A percentile compares a stretch with the other conserved stretches of the same genome.
Evolutionary conservation across 345 rosid species (phyloP).

Genomic region (Atalantia buxifolia): DNA sequence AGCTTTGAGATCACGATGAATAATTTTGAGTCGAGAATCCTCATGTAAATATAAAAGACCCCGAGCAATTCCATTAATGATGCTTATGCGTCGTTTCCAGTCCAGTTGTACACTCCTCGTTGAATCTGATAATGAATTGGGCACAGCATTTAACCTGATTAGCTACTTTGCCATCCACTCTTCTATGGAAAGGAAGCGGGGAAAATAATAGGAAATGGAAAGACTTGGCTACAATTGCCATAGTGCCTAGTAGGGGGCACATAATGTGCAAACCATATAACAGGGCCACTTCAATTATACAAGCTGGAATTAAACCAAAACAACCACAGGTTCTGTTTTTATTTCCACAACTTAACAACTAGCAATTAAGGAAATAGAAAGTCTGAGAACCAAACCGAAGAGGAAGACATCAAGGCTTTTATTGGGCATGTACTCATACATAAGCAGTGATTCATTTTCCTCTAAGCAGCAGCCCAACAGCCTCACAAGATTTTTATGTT

Average conservation of each 20-base stretch:
- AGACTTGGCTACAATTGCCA: not conserved
- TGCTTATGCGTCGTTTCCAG: slow-evolving; percentile 25
- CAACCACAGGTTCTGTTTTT: too few species aligned
- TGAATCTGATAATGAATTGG: slow-evolving; percentile 2
- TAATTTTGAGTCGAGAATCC: slow-evolving; percentile 36
- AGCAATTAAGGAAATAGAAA: not conserved
- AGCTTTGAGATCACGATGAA: slow-evolving; percentile 27
- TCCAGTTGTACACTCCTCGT: not conserved
- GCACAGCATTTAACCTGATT: not conserved
- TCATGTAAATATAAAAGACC: slow-evolving; percentile 39
- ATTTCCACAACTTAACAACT: not conserved
- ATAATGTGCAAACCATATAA: not conserved
- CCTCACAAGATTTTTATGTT: not conserved
- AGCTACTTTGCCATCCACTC: not conserved
- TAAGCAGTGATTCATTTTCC: not conserved
- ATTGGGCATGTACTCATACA: not conserved
- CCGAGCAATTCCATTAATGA: slow-evolving; percentile 32
- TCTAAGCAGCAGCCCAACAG: not conserved
- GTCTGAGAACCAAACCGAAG: not conserved
- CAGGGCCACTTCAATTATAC: not conserved
- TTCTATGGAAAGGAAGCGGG: not conserved
- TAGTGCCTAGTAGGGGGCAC: not conserved
- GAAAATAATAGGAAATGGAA: not conserved
- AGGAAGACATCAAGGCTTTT: not conserved
- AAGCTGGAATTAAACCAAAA: too few species aligned